A percentile compares a stretch with the other conserved stretches of the same genome.
Evolutionary conservation across 2,329 filamentous ascomycete species (phyloP).

Genomic region (Alternaria sp.): DNA sequence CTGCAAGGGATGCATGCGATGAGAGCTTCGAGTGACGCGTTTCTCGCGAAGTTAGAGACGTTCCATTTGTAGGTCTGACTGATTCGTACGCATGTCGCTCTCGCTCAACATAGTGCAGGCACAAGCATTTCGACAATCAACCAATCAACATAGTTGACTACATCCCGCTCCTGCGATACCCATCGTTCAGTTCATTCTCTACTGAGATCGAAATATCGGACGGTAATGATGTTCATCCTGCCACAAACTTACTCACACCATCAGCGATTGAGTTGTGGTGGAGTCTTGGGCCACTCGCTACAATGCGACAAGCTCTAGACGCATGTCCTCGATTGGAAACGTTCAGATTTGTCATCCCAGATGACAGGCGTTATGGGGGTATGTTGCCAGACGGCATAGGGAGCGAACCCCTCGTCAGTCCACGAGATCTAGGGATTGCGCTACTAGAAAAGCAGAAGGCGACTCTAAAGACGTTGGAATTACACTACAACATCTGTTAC

Average conservation of each 20-base stretch:
- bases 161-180: constrained; percentile 5
- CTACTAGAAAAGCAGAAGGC: constrained; percentile 1
- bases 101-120: not conserved
- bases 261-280: constrained; percentile 1
- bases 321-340: not conserved
- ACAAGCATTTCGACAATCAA: constrained; percentile 6
- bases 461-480: not conserved
- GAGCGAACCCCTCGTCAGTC: not conserved
- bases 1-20: constrained; percentile 7
- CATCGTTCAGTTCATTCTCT: constrained; percentile 2
- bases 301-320: not conserved
- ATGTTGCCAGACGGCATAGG: not conserved
- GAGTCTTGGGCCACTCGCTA: not conserved
- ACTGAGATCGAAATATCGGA: not conserved
- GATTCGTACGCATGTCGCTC: not conserved
- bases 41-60: constrained; percentile 8
- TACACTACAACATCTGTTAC: not conserved
- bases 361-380: not conserved
- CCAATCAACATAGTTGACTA: constrained; percentile 1
- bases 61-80: constrained; percentile 5
- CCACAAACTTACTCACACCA: not conserved
- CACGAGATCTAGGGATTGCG: constrained; percentile 6
- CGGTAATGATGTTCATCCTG: not conserved
- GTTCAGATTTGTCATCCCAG: not conserved
- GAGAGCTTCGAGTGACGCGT: not conserved